These are phyloP conservation scores for Trypethelium eluteriae DNA, from an alignment of 495 filamentous ascomycete genomes.

Conservation along the genomic window DNA sequence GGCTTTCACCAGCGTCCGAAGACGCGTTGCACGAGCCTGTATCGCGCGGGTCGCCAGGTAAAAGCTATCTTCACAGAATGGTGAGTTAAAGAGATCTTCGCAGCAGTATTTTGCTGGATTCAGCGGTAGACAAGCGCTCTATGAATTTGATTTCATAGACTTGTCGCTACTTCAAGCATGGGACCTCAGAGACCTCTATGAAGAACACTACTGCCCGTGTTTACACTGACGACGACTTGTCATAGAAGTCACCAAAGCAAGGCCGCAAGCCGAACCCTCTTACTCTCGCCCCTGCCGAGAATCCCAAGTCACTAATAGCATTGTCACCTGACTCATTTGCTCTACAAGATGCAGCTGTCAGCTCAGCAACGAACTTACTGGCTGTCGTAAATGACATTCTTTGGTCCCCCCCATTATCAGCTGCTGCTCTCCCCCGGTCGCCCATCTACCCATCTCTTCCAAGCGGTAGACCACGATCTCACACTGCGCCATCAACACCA, in stretches of 20 bases:
- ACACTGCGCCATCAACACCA: conserved; percentile 31
- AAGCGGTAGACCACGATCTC: conserved; percentile 31
- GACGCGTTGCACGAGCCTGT: conserved; percentile 19
- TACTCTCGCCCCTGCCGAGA: conserved; percentile 24
- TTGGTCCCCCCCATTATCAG: conserved; percentile 31
- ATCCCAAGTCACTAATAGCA: conserved; percentile 15
- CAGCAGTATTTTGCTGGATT: no score
- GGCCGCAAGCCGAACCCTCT: conserved; percentile 25
- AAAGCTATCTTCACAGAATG: conserved; percentile 12
- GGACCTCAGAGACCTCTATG: not conserved
- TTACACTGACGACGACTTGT: conserved; percentile 19
- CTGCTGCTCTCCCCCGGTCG: conserved; percentile 9
- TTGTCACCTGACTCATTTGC: conserved; percentile 24
- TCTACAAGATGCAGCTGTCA: conserved; percentile 32
- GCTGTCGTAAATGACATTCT: conserved; percentile 35
- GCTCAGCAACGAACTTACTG: conserved; percentile 33
- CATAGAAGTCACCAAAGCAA: conserved; percentile 18
- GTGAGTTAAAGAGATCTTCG: not conserved
- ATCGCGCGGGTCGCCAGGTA: not conserved
- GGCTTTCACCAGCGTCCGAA: conserved; percentile 17
- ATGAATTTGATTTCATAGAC: not conserved
- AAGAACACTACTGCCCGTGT: not conserved
- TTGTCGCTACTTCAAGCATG: not conserved
- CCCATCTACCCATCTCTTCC: conserved; percentile 17
- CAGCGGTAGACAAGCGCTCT: no score